Evolutionary conservation across 805 yeast genomes (phyloP).

Genomic region (Candida argentea): DNA sequence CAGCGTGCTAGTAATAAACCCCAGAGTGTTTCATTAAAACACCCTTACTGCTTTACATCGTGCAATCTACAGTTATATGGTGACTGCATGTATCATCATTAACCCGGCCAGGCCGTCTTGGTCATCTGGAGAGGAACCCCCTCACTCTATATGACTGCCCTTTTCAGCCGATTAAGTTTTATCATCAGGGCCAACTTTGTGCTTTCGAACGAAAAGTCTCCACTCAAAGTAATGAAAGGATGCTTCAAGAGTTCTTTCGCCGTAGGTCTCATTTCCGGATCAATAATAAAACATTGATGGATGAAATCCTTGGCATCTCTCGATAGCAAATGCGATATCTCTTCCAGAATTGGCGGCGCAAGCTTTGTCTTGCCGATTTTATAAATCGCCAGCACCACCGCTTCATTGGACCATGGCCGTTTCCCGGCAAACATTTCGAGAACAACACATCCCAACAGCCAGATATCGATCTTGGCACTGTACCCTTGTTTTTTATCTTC

Average conservation of each 20-base stretch:
- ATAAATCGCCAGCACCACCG: conserved; percentile 89
- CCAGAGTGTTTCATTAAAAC: too few species aligned
- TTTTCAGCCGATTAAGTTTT: conserved; percentile 19
- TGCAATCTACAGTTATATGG: too few species aligned
- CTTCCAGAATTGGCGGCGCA: conserved; percentile 97
- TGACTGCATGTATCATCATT: too few species aligned
- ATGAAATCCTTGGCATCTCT: conserved; percentile 60
- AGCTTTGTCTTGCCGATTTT: conserved; percentile 75
- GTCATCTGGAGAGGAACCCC: too few species aligned
- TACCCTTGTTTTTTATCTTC: conserved; percentile 77
- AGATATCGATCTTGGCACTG: conserved; percentile 94
- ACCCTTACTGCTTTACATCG: too few species aligned
- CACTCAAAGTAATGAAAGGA: conserved; percentile 35
- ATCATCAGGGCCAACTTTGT: conserved; percentile 52
- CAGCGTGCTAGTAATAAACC: too few species aligned
- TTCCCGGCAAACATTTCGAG: conserved; percentile 96
- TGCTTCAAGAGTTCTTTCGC: conserved; percentile 55
- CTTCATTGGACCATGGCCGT: conserved; percentile 95
- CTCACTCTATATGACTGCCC: conserved; percentile 5
- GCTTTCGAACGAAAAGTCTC: conserved; percentile 37
- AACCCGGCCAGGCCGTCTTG: too few species aligned
- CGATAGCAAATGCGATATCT: conserved; percentile 56
- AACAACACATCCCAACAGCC: conserved; percentile 97
- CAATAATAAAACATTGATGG: conserved; percentile 59
- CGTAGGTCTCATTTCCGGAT: conserved; percentile 84